phyloP scores from a whole-genome alignment of 352 stramenopile genomes.

The Phytophthora agathidicida region DNA sequence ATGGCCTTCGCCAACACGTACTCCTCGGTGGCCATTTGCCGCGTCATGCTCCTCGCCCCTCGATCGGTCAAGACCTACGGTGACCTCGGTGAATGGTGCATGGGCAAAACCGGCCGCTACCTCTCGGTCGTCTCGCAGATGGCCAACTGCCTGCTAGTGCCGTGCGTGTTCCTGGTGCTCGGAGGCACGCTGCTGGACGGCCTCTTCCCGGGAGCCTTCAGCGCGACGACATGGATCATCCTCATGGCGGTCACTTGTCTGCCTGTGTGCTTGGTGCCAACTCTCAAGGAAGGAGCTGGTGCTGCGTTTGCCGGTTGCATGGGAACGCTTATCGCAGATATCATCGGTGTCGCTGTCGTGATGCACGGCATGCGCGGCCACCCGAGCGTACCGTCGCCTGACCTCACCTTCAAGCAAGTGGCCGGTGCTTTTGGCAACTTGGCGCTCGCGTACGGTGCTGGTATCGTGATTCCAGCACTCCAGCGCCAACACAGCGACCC shows the following conservation, averaged over 20 bases:
- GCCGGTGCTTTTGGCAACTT: constrained; percentile 56
- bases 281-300: constrained; percentile 53
- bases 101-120: constrained; percentile 48
- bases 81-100: constrained; percentile 59
- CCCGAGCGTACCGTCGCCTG: constrained; percentile 28
- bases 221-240: constrained; percentile 45
- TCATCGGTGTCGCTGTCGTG: constrained; percentile 44
- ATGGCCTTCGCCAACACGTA: constrained; percentile 62
- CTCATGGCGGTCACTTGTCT: constrained; percentile 45
- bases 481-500: constrained; percentile 57
- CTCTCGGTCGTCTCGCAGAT: constrained; percentile 45
- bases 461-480: constrained; percentile 51
- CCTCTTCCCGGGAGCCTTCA: constrained; percentile 50
- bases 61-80: constrained; percentile 54
- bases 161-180: constrained; percentile 55
- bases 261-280: constrained; percentile 53
- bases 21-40: constrained; percentile 40
- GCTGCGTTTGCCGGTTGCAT: constrained; percentile 46
- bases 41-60: constrained; percentile 52
- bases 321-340: constrained; percentile 51
- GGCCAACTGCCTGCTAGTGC: constrained; percentile 44
- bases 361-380: constrained; percentile 49
- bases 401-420: constrained; percentile 56
- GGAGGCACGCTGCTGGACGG: constrained; percentile 42
- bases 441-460: constrained; percentile 57